Evolutionary conservation across 345 rosid species (phyloP), one percentile per base, ranked within the genome.

Genomic region (Gossypium stocksii): DNA sequence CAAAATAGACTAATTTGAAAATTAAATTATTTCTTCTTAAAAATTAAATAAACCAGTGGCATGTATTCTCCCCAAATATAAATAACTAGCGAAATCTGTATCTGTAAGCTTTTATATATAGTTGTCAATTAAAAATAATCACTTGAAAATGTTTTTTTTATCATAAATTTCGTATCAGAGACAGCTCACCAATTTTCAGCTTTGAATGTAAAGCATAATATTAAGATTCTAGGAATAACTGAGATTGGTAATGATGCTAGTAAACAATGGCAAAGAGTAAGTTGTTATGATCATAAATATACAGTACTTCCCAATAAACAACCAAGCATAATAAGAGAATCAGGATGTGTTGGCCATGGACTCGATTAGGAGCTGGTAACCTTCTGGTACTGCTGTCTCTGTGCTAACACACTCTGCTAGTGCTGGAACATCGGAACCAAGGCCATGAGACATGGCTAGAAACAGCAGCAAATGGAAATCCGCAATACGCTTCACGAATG

Each of bases 381-480:
- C 98, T 85, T 94, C 98, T 2, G 93, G 91, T 22, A 94, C 85
- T 13, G 76, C 67, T 56, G 82, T 75, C 76, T 89, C 93, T 62
- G 81, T 84, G 75, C 76, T 84, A 10, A 93, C 96, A 25, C 92
- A 92, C 67, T 86, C 86, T 10, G 97, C 88, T 70, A 95, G 73
- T 8, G 90, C 88, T 13, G 98, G 99, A 25, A 95, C 87, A 62
- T 95, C 98, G 1, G 93, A 86, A 44, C 59, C 72, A 49, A 89
- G 79, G 75, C 91, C 99, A 53, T 91, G 84, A 77, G 86, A 86
- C 86, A 80, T 87, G 9, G 91, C 89, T 41, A 95, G 82, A 76
- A 90, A 84, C 45, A 95, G 89, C 74, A 95, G 84, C 79, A 95
- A 82, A 77, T 95, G 99, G 58, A 93, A 95, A 80, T 95, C 99